phyloP scores from a whole-genome alignment of 2,329 filamentous ascomycete species.

The Microcyclospora pomicola region DNA sequence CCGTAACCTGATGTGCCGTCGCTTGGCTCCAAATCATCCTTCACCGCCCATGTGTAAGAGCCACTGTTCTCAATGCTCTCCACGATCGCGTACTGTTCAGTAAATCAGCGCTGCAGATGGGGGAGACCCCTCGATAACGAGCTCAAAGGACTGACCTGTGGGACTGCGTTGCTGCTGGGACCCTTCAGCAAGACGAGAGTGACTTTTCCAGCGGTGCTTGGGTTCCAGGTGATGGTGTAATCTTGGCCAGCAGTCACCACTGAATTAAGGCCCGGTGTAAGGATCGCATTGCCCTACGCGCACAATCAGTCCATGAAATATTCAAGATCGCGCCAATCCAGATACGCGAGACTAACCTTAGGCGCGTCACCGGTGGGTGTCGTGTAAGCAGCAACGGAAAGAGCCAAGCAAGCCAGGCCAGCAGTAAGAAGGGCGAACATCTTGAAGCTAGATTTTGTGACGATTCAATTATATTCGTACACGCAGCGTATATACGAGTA shows the following conservation, averaged over 20 bases:
- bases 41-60: slow-evolving; percentile 41
- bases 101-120: too few species aligned
- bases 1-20: slow-evolving; percentile 43
- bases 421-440: slow-evolving; percentile 36
- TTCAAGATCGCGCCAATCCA: not conserved
- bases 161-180: slow-evolving; percentile 40
- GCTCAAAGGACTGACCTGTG: slow-evolving; percentile 10
- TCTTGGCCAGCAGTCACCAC: slow-evolving; percentile 41
- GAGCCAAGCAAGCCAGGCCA: slow-evolving; percentile 34
- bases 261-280: slow-evolving; percentile 36
- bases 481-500: too few species aligned
- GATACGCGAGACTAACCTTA: slow-evolving; percentile 2
- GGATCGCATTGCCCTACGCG: slow-evolving; percentile 40
- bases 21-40: slow-evolving; percentile 27
- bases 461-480: too few species aligned
- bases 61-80: slow-evolving; percentile 44
- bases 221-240: slow-evolving; percentile 46
- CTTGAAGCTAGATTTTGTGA: too few species aligned
- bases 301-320: not conserved
- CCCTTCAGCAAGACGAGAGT: slow-evolving; percentile 48
- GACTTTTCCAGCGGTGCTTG: slow-evolving; percentile 35
- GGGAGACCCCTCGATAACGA: too few species aligned
- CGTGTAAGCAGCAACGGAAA: slow-evolving; percentile 36
- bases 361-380: slow-evolving; percentile 15
- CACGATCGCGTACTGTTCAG: slow-evolving; percentile 32